Base-by-base conservation (phyloP, 2,329 filamentous ascomycete genomes). In the Fusarium sp. region DNA sequence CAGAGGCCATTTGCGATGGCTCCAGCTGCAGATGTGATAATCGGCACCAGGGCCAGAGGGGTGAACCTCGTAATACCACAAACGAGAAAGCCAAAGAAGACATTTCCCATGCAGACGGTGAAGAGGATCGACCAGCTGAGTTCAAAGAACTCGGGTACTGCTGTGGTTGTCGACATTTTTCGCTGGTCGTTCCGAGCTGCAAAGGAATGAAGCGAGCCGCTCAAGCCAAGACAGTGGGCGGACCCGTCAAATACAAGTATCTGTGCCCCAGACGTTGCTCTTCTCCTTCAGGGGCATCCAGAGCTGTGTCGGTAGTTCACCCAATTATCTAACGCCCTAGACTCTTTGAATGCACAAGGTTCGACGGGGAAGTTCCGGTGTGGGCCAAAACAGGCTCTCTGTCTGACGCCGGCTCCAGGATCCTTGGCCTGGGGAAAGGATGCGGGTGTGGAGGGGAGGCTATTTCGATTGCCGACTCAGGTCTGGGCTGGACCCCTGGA, bases 91-190 rank as follows among this genome's bases (percentile, higher is more conserved):
- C 83, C 81, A 61, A 85, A 81, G 40, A 85, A 66, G 22, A 84
- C 78, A 64, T 83, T 84, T 58, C 79, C 74, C 11, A 83, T 68
- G 35, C 84, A 83, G 61, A 85, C 80, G 40, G 81, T 83, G 73
- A 82, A 85, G 57, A 86, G 80, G n/a, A 85, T 84, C 7, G 82
- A 79, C 84, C 84, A 85, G 74, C 82, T 82, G 56, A 81, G 74
- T 74, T 85, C 83, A 65, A 81, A 85, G 68, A 84, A 85, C 16
- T 80, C 68, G 14, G 73, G 73, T 20, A 40, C n/a, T 29, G 36
- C 13, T 22, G 57, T 38, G 10, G 57, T 40, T 25, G 57, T 40
- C 35, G 57, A 59, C 57, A 59, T 59, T 59, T 57, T 56, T 18
- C 16, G 47, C 25, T 50, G 47, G 47, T 25, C 47, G 47, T 27